Percentiles rank a stretch among this genome's conserved stretches.
Conservation (phyloP, 768 basidiomycete species). For the Amanita molliuscula region DNA sequence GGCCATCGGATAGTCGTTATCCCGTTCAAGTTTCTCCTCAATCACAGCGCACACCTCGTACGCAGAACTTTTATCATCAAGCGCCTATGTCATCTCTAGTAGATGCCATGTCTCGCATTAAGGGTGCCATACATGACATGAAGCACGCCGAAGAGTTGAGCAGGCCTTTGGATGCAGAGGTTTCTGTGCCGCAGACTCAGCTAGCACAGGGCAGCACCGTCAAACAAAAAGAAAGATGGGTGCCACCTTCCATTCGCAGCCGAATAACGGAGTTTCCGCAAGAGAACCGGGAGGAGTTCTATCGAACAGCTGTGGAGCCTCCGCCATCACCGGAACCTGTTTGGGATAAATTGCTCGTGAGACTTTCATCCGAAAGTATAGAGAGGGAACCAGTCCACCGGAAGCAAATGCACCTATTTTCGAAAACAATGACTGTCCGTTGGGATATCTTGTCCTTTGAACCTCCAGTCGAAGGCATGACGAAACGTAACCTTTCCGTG, state of each 20-base stretch:
- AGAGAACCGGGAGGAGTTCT: conserved; percentile 32
- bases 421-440: conserved; percentile 29
- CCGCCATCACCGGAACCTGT: conserved; percentile 35
- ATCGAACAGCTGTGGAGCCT: conserved; percentile 36
- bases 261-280: conserved; percentile 22
- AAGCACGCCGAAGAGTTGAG: conserved; percentile 33
- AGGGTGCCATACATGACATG: conserved; percentile 63
- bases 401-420: conserved; percentile 36
- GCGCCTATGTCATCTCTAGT: conserved; percentile 64
- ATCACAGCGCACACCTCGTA: conserved; percentile 26
- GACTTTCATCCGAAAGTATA: conserved; percentile 34
- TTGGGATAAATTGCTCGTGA: conserved; percentile 29
- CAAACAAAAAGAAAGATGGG: conserved; percentile 38
- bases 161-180: conserved; percentile 17
- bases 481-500: conserved; percentile 45
- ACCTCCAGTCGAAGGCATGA: conserved; percentile 62
- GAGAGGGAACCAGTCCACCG: conserved; percentile 34
- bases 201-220: conserved; percentile 10
- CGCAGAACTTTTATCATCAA: conserved; percentile 34
- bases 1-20: neutral
- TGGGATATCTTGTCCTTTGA: conserved; percentile 64
- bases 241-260: conserved; percentile 43
- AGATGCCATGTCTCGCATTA: conserved; percentile 80
- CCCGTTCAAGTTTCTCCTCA: conserved; percentile 13
- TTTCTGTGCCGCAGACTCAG: conserved; percentile 12